Percentiles rank a stretch among this genome's conserved stretches.
Evolutionary conservation across 768 basidiomycete species (phyloP).

Genomic region (Calocera viscosa): DNA sequence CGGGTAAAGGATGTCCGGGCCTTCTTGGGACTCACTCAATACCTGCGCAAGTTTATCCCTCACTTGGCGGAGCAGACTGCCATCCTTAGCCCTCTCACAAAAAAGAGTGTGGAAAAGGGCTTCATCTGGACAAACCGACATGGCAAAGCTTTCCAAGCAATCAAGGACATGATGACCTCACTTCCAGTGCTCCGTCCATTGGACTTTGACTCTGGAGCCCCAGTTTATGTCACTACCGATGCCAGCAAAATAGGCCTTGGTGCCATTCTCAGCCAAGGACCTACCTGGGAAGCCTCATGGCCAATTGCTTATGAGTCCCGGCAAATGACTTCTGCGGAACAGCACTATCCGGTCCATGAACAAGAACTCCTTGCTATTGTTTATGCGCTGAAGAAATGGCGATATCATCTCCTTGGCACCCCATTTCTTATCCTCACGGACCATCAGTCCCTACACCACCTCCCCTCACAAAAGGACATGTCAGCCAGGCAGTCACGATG

Average conservation of each 20-base stretch:
- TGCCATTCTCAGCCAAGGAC: too few relatives aligned
- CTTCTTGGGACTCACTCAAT: too few relatives aligned
- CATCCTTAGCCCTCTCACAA: too few relatives aligned
- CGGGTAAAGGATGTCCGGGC: too few relatives aligned
- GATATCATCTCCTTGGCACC: constrained; percentile 1
- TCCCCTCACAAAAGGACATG: constrained; percentile 1
- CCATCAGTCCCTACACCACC: constrained; percentile 10
- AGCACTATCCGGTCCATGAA: constrained; percentile 12
- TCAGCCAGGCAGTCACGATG: constrained; percentile 4
- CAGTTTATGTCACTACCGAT: too few relatives aligned
- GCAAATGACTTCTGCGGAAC: constrained; percentile 12
- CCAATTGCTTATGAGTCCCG: background rate
- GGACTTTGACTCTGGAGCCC: too few relatives aligned
- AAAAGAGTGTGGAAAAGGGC: background rate
- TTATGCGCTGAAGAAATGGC: background rate
- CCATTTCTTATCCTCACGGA: constrained; percentile 10
- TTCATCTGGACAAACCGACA: background rate
- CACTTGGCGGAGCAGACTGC: too few relatives aligned
- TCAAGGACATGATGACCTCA: too few relatives aligned
- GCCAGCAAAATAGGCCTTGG: too few relatives aligned
- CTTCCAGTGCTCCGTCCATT: too few relatives aligned
- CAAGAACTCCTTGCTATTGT: constrained; percentile 12
- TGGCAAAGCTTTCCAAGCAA: background rate
- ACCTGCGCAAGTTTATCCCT: too few relatives aligned
- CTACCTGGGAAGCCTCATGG: too few relatives aligned